phyloP scores from a whole-genome alignment of 805 yeast genomes.

The Zygosaccharomyces gambellarensis region DNA sequence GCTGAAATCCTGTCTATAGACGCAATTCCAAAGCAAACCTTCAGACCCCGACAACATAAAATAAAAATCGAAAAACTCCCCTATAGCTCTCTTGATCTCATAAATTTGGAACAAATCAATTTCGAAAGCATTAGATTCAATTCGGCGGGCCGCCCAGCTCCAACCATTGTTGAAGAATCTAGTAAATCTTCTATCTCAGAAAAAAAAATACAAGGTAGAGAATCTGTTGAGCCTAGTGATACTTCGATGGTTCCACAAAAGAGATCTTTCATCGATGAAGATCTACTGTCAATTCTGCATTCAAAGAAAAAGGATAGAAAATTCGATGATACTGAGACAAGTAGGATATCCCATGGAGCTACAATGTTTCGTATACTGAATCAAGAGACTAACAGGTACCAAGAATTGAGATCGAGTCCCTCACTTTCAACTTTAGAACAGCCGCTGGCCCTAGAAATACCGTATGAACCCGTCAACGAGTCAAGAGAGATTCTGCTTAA shows the following conservation, averaged over 20 bases:
- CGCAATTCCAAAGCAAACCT: not conserved
- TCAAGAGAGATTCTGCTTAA: slow-evolving; percentile 11
- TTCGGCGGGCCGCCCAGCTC: not conserved
- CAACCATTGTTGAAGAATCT: not conserved
- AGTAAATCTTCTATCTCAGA: not conserved
- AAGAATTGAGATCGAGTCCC: not conserved
- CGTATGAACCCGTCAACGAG: not conserved
- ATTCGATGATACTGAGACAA: not conserved
- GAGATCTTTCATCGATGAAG: slow-evolving; percentile 24
- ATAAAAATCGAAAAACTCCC: slow-evolving; percentile 6
- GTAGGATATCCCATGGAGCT: not conserved
- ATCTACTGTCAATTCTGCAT: slow-evolving; percentile 13
- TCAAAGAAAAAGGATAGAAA: slow-evolving; percentile 9
- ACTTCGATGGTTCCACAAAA: slow-evolving; percentile 21
- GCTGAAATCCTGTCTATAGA: not conserved
- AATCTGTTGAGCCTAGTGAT: slow-evolving; percentile 1
- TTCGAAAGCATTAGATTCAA: slow-evolving; percentile 9
- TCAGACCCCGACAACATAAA: not conserved
- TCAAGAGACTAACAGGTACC: not conserved
- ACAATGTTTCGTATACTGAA: slow-evolving; percentile 1
- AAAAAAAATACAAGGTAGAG: not conserved
- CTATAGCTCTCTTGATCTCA: slow-evolving; percentile 12
- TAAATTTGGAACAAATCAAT: slow-evolving; percentile 10
- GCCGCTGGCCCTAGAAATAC: not conserved
- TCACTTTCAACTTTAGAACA: no score